These are phyloP conservation scores for Scutellaria barbata DNA, from an alignment of 257 asterid species.

Conservation along the genomic window DNA sequence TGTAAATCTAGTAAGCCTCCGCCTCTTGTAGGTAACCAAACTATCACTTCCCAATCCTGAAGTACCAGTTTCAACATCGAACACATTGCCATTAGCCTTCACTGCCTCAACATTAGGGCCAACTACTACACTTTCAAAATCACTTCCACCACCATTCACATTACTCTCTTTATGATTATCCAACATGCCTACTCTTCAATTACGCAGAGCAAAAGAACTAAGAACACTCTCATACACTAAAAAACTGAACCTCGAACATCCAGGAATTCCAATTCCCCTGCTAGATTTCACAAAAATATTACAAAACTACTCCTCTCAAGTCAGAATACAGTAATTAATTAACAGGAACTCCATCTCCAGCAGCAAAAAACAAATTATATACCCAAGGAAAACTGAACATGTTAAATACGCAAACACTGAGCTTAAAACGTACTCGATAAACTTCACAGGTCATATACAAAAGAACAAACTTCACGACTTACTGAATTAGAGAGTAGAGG, in stretches of 20 bases:
- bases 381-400: neutral
- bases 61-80: constrained; percentile 38
- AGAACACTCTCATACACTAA: constrained; percentile 33
- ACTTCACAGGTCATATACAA: neutral
- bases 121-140: constrained; percentile 29
- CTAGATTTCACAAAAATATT: constrained; percentile 32
- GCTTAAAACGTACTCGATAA: constrained; percentile 17
- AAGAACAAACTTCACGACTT: constrained; percentile 25
- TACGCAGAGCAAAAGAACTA: constrained; percentile 32
- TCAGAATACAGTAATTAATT: neutral
- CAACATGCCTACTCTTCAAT: constrained; percentile 51
- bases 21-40: constrained; percentile 76
- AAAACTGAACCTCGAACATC: constrained; percentile 27
- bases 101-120: constrained; percentile 37
- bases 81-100: constrained; percentile 45
- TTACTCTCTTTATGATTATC: constrained; percentile 41
- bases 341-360: constrained; percentile 12
- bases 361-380: neutral
- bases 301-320: constrained; percentile 2
- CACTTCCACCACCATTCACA: constrained; percentile 39
- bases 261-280: constrained; percentile 39
- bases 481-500: constrained; percentile 27
- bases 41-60: constrained; percentile 41
- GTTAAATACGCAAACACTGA: neutral
- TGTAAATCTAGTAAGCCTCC: constrained; percentile 45